Conservation (phyloP, 108 stramenopile species). For the Licmophora abbreviata region DNA sequence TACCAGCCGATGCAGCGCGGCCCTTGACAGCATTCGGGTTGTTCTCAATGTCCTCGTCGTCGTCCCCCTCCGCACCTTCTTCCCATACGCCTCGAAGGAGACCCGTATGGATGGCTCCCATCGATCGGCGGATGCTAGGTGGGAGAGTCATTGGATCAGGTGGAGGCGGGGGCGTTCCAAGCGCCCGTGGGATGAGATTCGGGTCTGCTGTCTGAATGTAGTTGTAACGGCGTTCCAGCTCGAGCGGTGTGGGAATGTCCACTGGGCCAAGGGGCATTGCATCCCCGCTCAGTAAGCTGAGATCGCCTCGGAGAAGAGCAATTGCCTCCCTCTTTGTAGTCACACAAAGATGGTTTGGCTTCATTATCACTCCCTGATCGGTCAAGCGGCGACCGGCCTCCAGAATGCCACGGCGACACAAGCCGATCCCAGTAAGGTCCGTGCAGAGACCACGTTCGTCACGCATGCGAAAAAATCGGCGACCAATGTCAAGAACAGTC, state of each 20-base stretch:
- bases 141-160: neutral
- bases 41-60: constrained; percentile 9
- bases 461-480: constrained; percentile 16
- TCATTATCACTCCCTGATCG: too few species aligned
- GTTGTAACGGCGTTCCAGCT: too few species aligned
- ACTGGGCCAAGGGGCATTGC: too few species aligned
- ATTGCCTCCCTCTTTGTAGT: too few species aligned
- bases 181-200: too few species aligned
- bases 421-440: constrained; percentile 12
- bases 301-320: too few species aligned
- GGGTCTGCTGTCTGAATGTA: too few species aligned
- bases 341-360: too few species aligned
- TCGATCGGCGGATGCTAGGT: constrained; percentile 9
- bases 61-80: constrained; percentile 12
- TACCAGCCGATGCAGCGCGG: constrained; percentile 10
- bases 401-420: constrained; percentile 17
- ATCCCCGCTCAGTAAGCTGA: too few species aligned
- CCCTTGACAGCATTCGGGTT: constrained; percentile 5
- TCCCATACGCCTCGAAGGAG: constrained; percentile 13
- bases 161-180: constrained; percentile 15
- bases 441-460: constrained; percentile 20
- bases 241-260: too few species aligned
- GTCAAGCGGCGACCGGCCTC: constrained; percentile 16
- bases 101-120: constrained; percentile 10
- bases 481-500: constrained; percentile 10